phyloP scores from a whole-genome alignment of 768 basidiomycete species.

The Porpolomopsis calyptriformis region DNA sequence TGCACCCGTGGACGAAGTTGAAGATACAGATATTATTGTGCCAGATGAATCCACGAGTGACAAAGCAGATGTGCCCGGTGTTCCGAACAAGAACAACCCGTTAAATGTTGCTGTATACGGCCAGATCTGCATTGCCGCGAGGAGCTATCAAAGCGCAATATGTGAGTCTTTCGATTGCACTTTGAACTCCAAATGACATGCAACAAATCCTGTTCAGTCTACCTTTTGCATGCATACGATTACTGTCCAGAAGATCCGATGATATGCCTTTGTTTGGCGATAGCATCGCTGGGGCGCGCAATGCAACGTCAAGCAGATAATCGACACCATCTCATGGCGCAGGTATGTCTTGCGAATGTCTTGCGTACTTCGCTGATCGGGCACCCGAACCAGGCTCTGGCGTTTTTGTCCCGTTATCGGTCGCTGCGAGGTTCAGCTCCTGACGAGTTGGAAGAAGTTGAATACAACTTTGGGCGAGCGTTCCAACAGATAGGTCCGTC shows the following conservation, averaged over 20 bases:
- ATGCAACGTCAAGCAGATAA: conserved; percentile 95
- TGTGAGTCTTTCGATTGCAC: conserved; percentile 41
- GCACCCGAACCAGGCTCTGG: conserved; percentile 49
- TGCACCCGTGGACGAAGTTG: conserved; percentile 29
- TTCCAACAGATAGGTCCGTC: conserved; percentile 77
- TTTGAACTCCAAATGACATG: background rate
- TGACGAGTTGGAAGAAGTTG: conserved; percentile 58
- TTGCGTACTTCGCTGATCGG: background rate
- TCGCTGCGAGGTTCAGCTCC: conserved; percentile 38
- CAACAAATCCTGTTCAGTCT: conserved; percentile 41
- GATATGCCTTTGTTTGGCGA: conserved; percentile 71
- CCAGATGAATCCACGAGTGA: conserved; percentile 10
- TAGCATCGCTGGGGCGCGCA: conserved; percentile 80
- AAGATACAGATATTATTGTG: conserved; percentile 16
- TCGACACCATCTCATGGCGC: conserved; percentile 76
- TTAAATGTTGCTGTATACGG: conserved; percentile 68
- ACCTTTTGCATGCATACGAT: conserved; percentile 82
- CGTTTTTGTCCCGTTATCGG: conserved; percentile 76
- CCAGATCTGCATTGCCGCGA: conserved; percentile 70
- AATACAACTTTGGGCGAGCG: conserved; percentile 85
- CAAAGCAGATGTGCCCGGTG: conserved; percentile 18
- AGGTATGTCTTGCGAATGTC: conserved; percentile 24
- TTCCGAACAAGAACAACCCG: conserved; percentile 66
- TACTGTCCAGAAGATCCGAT: conserved; percentile 76
- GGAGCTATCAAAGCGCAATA: conserved; percentile 83